Base-by-base conservation (phyloP, 2,329 filamentous ascomycete species). In the Aspergillus ochraceus region DNA sequence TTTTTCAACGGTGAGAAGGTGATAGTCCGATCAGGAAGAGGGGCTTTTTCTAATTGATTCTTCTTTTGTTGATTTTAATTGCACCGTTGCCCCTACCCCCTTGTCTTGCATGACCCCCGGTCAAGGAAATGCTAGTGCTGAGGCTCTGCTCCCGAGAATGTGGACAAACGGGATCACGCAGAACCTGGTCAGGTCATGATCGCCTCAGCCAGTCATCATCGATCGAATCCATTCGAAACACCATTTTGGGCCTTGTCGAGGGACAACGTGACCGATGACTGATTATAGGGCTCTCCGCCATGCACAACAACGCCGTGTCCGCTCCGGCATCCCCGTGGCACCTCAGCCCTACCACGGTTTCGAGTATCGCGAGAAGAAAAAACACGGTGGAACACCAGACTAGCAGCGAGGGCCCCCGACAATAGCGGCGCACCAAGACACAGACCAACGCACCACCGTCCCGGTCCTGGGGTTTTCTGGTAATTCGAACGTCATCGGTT, bases 301-400 rank as follows among this genome's bases (percentile, higher is more conserved):
- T 54, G 39, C 53, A 39, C 39, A 49, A 30, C 39, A 17, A 46
- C n/a, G 45, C 46, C 36, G 42, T 55, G 53, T 45, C 36, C 53
- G 53, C 10, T 22, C 42, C 47, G 57, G 57, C 57, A 39, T 49
- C 12, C 19, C 51, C 46, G 39, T 51, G 12, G 54, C 30, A 17
- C 54, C 22, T 61, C 62, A 64, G 62, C 62, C 62, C 62, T 64
- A 64, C 62, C 58, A 58, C 55, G 59, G 26, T 51, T 54, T 42
- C 20, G 54, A 14, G 45, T 47, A 17, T 47, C 20, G 45, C 11
- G 45, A 42, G 14, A n/a, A 8, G 36, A 42, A 32, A 49, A 26
- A 24, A 52, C 24, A 42, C 45, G 4, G n/a, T 47, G 19, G 45
- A 24, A 47, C 19, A 11, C 45, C 19, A 22, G 45, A 47, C 45